Evolutionary conservation across 345 rosid genomes (phyloP).

Genomic region (Abelmoschus esculentus): DNA sequence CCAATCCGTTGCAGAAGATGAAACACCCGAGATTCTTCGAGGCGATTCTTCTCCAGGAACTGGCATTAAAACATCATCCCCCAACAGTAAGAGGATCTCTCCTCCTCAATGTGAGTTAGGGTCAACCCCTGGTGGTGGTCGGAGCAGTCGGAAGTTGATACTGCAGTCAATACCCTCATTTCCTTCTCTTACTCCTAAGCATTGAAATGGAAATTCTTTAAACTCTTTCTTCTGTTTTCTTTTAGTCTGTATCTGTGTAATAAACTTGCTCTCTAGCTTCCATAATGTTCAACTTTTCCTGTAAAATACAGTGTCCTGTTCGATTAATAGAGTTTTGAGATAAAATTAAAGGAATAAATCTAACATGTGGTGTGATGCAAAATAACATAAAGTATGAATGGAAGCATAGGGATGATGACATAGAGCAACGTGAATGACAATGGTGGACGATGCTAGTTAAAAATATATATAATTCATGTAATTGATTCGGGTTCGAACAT

Average conservation of each 20-base stretch:
- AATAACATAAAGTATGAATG: too few species aligned
- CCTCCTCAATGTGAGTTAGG: slow-evolving; percentile 64
- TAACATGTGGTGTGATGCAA: too few species aligned
- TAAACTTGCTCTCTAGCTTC: slow-evolving; percentile 14
- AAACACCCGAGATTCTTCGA: slow-evolving; percentile 59
- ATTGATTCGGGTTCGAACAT: too few species aligned
- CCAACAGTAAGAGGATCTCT: slow-evolving; percentile 95
- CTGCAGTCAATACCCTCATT: slow-evolving; percentile 86
- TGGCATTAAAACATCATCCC: slow-evolving; percentile 49
- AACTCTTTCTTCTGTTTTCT: slow-evolving; percentile 8
- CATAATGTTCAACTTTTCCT: neutral
- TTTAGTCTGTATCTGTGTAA: slow-evolving; percentile 23
- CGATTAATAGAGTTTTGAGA: neutral
- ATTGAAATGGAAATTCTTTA: slow-evolving; percentile 34
- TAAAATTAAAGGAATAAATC: too few species aligned
- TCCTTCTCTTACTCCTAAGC: slow-evolving; percentile 87
- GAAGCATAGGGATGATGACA: too few species aligned
- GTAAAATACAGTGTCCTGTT: slow-evolving; percentile 14
- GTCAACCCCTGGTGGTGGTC: slow-evolving; percentile 41
- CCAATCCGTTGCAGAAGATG: slow-evolving; percentile 38
- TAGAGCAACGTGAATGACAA: too few species aligned
- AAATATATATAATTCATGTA: too few species aligned
- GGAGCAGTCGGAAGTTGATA: slow-evolving; percentile 83
- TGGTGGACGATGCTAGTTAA: too few species aligned
- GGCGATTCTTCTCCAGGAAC: slow-evolving; percentile 37